phyloP scores from a whole-genome alignment of 1,284 basidiomycete species.

The Nidula niveotomentosa region DNA sequence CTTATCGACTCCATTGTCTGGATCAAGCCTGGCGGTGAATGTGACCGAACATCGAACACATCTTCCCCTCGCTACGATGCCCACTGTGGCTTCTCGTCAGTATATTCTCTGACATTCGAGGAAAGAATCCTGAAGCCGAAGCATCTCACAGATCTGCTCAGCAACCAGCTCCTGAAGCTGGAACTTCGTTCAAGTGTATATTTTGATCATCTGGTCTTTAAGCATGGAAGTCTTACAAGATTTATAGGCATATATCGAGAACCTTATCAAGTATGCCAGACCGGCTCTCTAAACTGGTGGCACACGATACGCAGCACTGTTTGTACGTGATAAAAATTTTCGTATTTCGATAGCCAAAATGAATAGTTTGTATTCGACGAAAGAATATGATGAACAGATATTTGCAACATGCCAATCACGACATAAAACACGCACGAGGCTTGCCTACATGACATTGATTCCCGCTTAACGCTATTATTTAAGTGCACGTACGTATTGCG shows the following conservation, averaged over 20 bases:
- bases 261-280: constrained; percentile 51
- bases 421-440: no score
- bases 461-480: no score
- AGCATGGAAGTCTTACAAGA: no score
- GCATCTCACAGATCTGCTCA: constrained; percentile 42
- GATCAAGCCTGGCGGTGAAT: constrained; percentile 71
- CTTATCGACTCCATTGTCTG: constrained; percentile 65
- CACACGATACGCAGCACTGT: background rate
- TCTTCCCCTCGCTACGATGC: constrained; percentile 58
- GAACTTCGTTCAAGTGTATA: constrained; percentile 57
- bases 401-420: no score
- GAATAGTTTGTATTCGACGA: background rate
- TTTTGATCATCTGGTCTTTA: no score
- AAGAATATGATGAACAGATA: no score
- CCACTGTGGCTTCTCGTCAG: constrained; percentile 49
- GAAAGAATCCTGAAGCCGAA: background rate
- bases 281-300: constrained; percentile 42
- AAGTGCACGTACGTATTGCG: no score
- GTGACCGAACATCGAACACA: constrained; percentile 61
- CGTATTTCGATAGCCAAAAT: background rate
- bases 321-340: background rate
- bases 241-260: constrained; percentile 42
- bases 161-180: constrained; percentile 59
- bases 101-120: constrained; percentile 8
- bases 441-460: no score